These are phyloP conservation scores for Umbilicaria muhlenbergii DNA, from an alignment of 495 filamentous ascomycete genomes.

Conservation along the genomic window DNA sequence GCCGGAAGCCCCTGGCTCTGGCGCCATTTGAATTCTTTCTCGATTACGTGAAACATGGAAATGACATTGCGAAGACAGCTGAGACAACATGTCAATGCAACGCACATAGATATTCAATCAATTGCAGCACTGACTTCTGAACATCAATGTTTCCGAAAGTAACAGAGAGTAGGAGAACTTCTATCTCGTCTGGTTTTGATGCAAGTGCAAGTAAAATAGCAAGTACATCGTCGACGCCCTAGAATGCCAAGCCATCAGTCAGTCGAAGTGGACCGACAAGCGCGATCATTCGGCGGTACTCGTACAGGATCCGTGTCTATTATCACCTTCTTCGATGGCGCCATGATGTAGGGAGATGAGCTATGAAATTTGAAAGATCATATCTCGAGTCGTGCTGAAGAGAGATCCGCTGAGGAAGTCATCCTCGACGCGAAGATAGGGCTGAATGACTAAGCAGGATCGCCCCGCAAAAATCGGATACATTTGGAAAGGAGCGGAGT, in stretches of 20 bases:
- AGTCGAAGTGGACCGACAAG: neutral
- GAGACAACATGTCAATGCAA: neutral
- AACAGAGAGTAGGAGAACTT: slow-evolving; percentile 76
- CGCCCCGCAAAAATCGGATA: too few species aligned
- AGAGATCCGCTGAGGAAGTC: too few species aligned
- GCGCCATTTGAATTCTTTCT: slow-evolving; percentile 80
- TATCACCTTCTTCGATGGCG: slow-evolving; percentile 50
- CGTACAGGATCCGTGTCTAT: slow-evolving; percentile 82
- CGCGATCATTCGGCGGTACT: neutral
- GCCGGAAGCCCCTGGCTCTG: slow-evolving; percentile 42
- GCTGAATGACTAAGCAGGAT: too few species aligned
- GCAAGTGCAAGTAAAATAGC: slow-evolving; percentile 75
- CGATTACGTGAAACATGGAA: slow-evolving; percentile 82
- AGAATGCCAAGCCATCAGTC: neutral
- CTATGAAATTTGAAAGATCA: too few species aligned
- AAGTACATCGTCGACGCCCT: slow-evolving; percentile 87
- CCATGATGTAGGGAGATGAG: too few species aligned
- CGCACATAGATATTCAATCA: neutral
- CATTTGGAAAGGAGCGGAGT: too few species aligned
- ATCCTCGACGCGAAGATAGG: too few species aligned
- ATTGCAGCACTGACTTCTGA: slow-evolving; percentile 39
- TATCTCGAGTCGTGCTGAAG: too few species aligned
- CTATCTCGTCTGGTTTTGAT: slow-evolving; percentile 68
- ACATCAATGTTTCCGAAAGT: slow-evolving; percentile 88
- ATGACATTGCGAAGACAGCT: slow-evolving; percentile 84